Percentiles rank a stretch among this genome's conserved stretches.
Conservation (phyloP, 164 flowering plant species). For the Vitis riparia region DNA sequence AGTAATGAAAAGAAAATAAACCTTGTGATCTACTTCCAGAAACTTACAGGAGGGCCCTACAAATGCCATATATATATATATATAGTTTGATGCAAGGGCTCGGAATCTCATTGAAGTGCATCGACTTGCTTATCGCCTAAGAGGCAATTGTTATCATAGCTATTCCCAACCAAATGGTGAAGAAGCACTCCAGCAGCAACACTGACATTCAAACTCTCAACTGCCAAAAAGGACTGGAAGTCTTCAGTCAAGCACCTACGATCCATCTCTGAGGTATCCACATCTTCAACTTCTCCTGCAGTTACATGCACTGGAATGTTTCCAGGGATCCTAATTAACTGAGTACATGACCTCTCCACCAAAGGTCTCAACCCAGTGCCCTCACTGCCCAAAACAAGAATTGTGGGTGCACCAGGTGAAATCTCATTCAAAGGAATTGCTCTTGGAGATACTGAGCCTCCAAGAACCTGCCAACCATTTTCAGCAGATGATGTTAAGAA, state of each 20-base stretch:
- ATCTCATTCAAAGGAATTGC: conserved; percentile 73
- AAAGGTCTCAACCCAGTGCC: conserved; percentile 94
- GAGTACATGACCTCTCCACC: conserved; percentile 89
- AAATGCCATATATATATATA: too few relatives aligned
- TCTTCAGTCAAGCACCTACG: conserved; percentile 35
- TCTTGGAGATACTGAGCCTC: conserved; percentile 80
- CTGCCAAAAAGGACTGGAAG: conserved; percentile 80
- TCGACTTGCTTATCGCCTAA: conserved; percentile 16
- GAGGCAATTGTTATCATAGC: conserved; percentile 5
- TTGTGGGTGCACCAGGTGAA: conserved; percentile 69
- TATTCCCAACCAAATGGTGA: conserved; percentile 74
- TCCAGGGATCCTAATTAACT: conserved; percentile 74
- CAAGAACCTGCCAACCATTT: conserved; percentile 95
- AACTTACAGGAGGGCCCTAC: too few relatives aligned
- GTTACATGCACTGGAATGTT: conserved; percentile 44
- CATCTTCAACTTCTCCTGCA: conserved; percentile 37
- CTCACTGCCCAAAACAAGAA: conserved; percentile 95
- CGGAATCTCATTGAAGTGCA: conserved; percentile 16
- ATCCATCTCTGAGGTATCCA: conserved; percentile 26
- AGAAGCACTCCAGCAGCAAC: conserved; percentile 98
- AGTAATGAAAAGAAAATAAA: too few relatives aligned
- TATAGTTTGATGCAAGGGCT: conserved; percentile 1
- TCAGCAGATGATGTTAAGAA: conserved; percentile 74
- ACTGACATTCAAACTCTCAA: conserved; percentile 98
- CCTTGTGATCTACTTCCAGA: too few relatives aligned